These are phyloP conservation scores for Mucor lusitanicus DNA, from an alignment of 371 early-diverging fungal species.

Conservation along the genomic window DNA sequence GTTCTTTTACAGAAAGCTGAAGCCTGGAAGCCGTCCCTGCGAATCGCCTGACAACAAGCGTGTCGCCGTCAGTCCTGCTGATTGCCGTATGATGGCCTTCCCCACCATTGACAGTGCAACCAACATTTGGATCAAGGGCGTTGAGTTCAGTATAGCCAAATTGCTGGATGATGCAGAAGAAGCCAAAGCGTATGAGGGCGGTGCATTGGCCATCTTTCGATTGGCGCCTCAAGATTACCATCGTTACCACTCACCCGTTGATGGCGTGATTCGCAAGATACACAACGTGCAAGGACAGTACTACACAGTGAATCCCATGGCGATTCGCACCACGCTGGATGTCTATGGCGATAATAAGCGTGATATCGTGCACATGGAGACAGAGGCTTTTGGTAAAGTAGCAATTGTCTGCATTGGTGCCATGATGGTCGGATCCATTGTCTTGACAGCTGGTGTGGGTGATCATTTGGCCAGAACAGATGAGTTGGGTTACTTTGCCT, in stretches of 20 bases:
- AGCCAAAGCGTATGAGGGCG: slow-evolving; percentile 63
- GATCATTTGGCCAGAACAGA: slow-evolving; percentile 65
- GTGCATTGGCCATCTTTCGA: slow-evolving; percentile 76
- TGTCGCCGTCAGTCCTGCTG: slow-evolving; percentile 80
- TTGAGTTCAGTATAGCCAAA: slow-evolving; percentile 66
- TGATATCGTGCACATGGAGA: slow-evolving; percentile 68
- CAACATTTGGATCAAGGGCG: slow-evolving; percentile 87
- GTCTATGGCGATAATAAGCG: slow-evolving; percentile 88
- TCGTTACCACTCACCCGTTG: slow-evolving; percentile 82
- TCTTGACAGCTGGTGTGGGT: slow-evolving; percentile 61
- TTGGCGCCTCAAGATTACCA: slow-evolving; percentile 93
- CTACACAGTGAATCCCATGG: slow-evolving; percentile 90
- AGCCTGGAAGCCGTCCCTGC: slow-evolving; percentile 68
- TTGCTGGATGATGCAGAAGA: slow-evolving; percentile 60
- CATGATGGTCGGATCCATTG: slow-evolving; percentile 90
- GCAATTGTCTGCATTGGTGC: slow-evolving; percentile 81
- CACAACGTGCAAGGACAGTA: slow-evolving; percentile 70
- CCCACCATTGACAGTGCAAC: slow-evolving; percentile 70
- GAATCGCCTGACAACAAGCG: slow-evolving; percentile 64
- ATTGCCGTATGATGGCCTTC: slow-evolving; percentile 79
- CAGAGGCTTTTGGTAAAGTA: slow-evolving; percentile 72
- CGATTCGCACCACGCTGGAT: slow-evolving; percentile 75
- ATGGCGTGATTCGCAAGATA: slow-evolving; percentile 66
- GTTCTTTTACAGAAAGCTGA: slow-evolving; percentile 87
- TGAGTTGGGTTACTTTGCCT: slow-evolving; percentile 84